Evolutionary conservation across 192 early-diverging fungal genomes (phyloP).

Genomic region (Coemansia sp.): DNA sequence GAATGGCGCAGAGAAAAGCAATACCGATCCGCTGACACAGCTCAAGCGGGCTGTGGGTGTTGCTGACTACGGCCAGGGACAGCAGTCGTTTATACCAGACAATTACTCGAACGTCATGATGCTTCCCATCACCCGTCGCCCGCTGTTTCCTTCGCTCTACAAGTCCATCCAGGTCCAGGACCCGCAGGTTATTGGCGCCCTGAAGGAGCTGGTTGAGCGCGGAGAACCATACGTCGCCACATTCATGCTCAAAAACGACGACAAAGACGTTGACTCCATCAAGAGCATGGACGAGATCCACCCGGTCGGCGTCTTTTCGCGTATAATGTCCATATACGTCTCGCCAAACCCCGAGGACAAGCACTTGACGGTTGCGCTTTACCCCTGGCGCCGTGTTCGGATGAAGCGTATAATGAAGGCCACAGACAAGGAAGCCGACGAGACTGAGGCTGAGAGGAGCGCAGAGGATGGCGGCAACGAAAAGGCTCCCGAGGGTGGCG

Average conservation of each 20-base stretch:
- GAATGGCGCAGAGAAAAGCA: constrained; percentile 13
- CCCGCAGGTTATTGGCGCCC: constrained; percentile 85
- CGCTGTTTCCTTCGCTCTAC: constrained; percentile 97
- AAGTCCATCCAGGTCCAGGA: constrained; percentile 98
- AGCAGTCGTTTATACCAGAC: constrained; percentile 83
- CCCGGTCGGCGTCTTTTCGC: constrained; percentile 92
- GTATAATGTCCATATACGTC: constrained; percentile 93
- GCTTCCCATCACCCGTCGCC: constrained; percentile 87
- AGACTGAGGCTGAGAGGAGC: neutral
- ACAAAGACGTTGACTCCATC: constrained; percentile 81
- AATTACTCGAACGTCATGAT: constrained; percentile 93
- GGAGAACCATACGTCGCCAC: constrained; percentile 97
- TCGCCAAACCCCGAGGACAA: constrained; percentile 72
- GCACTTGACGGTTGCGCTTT: constrained; percentile 91
- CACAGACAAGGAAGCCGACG: constrained; percentile 7
- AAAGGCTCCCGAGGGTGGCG: neutral
- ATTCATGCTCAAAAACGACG: constrained; percentile 91
- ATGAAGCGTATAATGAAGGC: constrained; percentile 57
- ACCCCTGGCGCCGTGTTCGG: constrained; percentile 90
- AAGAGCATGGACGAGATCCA: constrained; percentile 76
- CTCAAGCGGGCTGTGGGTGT: constrained; percentile 58
- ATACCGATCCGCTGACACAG: constrained; percentile 37
- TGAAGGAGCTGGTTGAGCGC: constrained; percentile 87
- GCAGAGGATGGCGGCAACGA: neutral
- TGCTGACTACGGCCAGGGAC: constrained; percentile 62